A percentile compares a stretch with the other conserved stretches of the same genome.
These are phyloP conservation scores for Cicer judaicum DNA, from an alignment of 306 rosid species.

Conservation along the genomic window DNA sequence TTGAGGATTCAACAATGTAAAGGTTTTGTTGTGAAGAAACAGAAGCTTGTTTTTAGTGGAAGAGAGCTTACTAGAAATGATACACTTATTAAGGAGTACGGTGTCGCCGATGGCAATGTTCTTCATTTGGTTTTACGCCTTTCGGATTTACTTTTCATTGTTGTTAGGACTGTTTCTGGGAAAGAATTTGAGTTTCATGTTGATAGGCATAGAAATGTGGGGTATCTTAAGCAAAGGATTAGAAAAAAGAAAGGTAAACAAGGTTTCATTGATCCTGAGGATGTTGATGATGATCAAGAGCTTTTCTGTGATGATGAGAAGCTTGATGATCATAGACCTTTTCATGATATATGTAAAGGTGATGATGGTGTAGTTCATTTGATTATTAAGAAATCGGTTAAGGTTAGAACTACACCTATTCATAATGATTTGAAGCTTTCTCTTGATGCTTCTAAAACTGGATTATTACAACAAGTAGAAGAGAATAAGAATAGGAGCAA, in stretches of 20 bases:
- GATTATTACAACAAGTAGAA: slow-evolving; percentile 6
- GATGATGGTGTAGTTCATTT: slow-evolving; percentile 59
- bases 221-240: slow-evolving; percentile 63
- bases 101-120: slow-evolving; percentile 61
- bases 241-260: slow-evolving; percentile 41
- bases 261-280: slow-evolving; percentile 58
- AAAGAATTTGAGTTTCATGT: slow-evolving; percentile 60
- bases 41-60: slow-evolving; percentile 66
- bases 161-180: slow-evolving; percentile 59
- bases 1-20: slow-evolving; percentile 65
- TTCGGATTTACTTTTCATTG: slow-evolving; percentile 63
- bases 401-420: slow-evolving; percentile 52
- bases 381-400: slow-evolving; percentile 60
- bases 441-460: slow-evolving; percentile 47
- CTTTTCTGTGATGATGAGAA: slow-evolving; percentile 63
- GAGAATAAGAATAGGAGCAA: slow-evolving; percentile 28
- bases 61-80: slow-evolving; percentile 63
- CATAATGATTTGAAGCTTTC: slow-evolving; percentile 57
- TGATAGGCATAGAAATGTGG: slow-evolving; percentile 59
- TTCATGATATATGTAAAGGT: slow-evolving; percentile 59
- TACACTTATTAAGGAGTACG: slow-evolving; percentile 59
- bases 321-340: slow-evolving; percentile 62
- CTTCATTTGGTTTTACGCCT: slow-evolving; percentile 68
- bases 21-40: slow-evolving; percentile 70
- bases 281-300: slow-evolving; percentile 46